Evolutionary conservation across 2,329 filamentous ascomycete genomes (phyloP).

Genomic region (Huntiella moniliformis): DNA sequence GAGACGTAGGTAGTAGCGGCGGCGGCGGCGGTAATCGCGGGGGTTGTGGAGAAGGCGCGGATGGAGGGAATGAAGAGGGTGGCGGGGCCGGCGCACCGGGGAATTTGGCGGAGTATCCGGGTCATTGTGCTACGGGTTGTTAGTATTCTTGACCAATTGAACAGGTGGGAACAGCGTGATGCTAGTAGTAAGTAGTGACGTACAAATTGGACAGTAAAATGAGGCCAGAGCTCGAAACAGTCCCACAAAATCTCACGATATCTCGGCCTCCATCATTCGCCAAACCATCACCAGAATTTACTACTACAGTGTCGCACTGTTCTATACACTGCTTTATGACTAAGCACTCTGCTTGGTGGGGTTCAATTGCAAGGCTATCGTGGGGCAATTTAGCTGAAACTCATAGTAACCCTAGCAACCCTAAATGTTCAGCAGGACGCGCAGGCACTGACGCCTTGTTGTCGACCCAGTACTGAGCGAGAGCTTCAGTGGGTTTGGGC

Average conservation of each 20-base stretch:
- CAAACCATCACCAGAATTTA: slow-evolving; percentile 1
- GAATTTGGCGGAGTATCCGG: slow-evolving; percentile 10
- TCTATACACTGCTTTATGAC: background rate
- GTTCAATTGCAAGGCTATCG: background rate
- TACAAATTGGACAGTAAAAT: no score
- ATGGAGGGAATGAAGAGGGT: background rate
- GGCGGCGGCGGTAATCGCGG: slow-evolving; percentile 15
- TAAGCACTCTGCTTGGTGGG: background rate
- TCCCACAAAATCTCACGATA: no score
- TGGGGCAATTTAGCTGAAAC: background rate
- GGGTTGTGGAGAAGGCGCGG: slow-evolving; percentile 3
- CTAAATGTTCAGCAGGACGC: slow-evolving; percentile 2
- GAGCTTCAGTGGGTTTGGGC: background rate
- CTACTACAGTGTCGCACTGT: background rate
- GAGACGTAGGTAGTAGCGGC: slow-evolving; percentile 27
- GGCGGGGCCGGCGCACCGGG: slow-evolving; percentile 3
- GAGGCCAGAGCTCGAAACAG: no score
- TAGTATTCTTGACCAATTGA: background rate
- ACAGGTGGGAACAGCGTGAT: background rate
- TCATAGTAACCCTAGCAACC: background rate
- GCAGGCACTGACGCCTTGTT: slow-evolving; percentile 5
- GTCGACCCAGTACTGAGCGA: background rate
- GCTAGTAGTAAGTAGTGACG: background rate
- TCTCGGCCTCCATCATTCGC: no score
- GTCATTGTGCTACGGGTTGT: slow-evolving; percentile 3